These are phyloP conservation scores for Harringtonia aguacate DNA, from an alignment of 2,329 filamentous ascomycete genomes.

Conservation along the genomic window DNA sequence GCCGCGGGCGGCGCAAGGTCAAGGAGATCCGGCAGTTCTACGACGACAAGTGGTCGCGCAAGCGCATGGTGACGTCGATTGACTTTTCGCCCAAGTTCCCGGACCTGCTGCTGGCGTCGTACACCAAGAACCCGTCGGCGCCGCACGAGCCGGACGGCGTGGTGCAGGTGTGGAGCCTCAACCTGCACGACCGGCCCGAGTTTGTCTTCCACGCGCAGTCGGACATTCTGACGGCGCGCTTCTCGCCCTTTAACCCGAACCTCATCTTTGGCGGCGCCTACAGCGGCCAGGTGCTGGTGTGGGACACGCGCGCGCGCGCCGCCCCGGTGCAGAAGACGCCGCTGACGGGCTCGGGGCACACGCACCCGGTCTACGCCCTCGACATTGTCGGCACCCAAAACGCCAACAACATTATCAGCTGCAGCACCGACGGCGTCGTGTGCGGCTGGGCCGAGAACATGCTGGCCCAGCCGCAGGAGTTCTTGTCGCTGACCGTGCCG, in stretches of 20 bases:
- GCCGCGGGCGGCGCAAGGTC: conserved; percentile 62
- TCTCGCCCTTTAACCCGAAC: conserved; percentile 97
- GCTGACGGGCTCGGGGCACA: conserved; percentile 87
- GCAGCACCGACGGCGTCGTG: conserved; percentile 90
- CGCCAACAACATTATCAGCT: conserved; percentile 96
- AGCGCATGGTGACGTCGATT: conserved; percentile 91
- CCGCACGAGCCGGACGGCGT: conserved; percentile 90
- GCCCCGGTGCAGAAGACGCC: conserved; percentile 93
- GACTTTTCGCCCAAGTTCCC: conserved; percentile 94
- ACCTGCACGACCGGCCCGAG: conserved; percentile 88
- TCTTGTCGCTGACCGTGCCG: conserved; percentile 77
- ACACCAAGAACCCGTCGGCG: conserved; percentile 93
- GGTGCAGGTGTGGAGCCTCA: conserved; percentile 93
- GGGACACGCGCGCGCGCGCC: conserved; percentile 88
- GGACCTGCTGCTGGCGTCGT: conserved; percentile 84
- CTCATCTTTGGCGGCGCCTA: conserved; percentile 94
- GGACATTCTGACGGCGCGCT: conserved; percentile 89
- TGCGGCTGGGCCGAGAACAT: conserved; percentile 98
- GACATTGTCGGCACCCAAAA: conserved; percentile 97
- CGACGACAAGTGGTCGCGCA: conserved; percentile 92
- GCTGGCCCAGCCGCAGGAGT: conserved; percentile 91
- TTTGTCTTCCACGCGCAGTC: conserved; percentile 95
- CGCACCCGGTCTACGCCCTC: conserved; percentile 90
- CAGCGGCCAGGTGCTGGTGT: conserved; percentile 89
- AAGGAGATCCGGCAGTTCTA: conserved; percentile 90